Evolutionary conservation across 139 green algal species (phyloP).

Genomic region (Gonium pectorale): DNA sequence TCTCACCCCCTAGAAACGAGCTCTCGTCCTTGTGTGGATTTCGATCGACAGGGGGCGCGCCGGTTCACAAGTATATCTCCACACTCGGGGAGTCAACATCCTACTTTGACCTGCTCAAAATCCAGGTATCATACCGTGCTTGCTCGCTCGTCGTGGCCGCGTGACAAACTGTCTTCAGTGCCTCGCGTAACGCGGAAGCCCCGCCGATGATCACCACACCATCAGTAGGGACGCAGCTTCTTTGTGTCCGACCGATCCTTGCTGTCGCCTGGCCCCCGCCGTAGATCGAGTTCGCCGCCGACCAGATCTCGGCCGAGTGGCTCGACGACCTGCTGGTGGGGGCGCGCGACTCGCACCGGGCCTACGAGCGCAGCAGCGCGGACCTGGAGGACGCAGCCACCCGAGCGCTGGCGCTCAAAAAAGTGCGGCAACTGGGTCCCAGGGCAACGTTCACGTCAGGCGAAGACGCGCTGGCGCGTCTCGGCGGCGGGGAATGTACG

Average conservation of each 20-base stretch:
- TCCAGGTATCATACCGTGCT: too few relatives aligned
- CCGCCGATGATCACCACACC: too few relatives aligned
- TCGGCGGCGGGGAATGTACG: too few relatives aligned
- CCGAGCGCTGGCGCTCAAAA: slow-evolving; percentile 16
- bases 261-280: neutral
- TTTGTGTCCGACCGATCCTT: neutral
- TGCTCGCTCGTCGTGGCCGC: too few relatives aligned
- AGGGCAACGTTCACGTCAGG: too few relatives aligned
- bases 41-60: slow-evolving; percentile 3
- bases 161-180: too few relatives aligned
- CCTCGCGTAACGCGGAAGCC: too few relatives aligned
- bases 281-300: slow-evolving; percentile 39
- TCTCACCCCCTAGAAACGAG: too few relatives aligned
- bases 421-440: too few relatives aligned
- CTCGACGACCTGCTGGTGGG: slow-evolving; percentile 30
- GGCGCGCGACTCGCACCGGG: neutral
- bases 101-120: slow-evolving; percentile 48
- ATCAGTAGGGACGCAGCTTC: too few relatives aligned
- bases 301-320: slow-evolving; percentile 31
- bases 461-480: too few relatives aligned
- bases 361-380: slow-evolving; percentile 17
- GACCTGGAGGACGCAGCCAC: slow-evolving; percentile 15
- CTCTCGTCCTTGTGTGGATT: neutral
- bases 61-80: slow-evolving; percentile 33
- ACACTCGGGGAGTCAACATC: slow-evolving; percentile 23